Percentiles rank a stretch among this genome's conserved stretches.
Evolutionary conservation across 1,284 basidiomycete genomes (phyloP).

Genomic region (Fistulinella staudtii): DNA sequence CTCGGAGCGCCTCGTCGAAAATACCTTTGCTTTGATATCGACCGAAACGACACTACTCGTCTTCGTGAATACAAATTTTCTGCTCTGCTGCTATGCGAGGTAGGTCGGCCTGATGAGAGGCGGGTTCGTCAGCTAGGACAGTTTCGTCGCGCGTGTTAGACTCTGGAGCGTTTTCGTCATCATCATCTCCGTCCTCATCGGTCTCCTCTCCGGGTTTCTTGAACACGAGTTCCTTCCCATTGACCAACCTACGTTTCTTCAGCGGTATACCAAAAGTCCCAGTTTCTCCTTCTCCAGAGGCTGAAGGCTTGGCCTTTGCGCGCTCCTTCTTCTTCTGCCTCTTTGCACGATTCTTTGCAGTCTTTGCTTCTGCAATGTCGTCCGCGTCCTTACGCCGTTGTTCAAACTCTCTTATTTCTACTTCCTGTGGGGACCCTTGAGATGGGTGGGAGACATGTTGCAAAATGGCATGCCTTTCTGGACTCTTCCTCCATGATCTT

Average conservation of each 20-base stretch:
- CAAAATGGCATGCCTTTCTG: conserved; percentile 55
- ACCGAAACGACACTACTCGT: conserved; percentile 32
- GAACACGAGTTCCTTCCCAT: conserved; percentile 58
- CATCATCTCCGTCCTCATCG: conserved; percentile 39
- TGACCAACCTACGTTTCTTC: conserved; percentile 52
- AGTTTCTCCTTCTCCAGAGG: conserved; percentile 18
- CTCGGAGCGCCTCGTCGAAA: too few relatives aligned
- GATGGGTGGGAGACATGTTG: neutral
- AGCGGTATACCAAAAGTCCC: conserved; percentile 33
- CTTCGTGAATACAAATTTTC: conserved; percentile 50
- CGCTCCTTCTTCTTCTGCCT: conserved; percentile 85
- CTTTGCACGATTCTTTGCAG: conserved; percentile 88
- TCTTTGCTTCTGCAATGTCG: conserved; percentile 70
- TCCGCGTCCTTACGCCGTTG: conserved; percentile 30
- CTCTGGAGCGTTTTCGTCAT: conserved; percentile 23
- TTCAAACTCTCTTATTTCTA: conserved; percentile 28
- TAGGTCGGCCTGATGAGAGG: conserved; percentile 7
- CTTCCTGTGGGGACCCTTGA: conserved; percentile 20
- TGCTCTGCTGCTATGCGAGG: conserved; percentile 36
- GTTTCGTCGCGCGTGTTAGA: conserved; percentile 9
- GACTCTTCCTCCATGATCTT: conserved; percentile 86
- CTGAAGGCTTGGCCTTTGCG: conserved; percentile 43
- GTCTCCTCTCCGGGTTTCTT: conserved; percentile 50
- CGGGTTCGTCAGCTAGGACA: conserved; percentile 5
- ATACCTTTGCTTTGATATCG: neutral